A percentile compares a stretch with the other conserved stretches of the same genome.
These are phyloP conservation scores for Debaryomycetaceae sp. DNA, from an alignment of 1,139 yeast genomes.

Conservation along the genomic window DNA sequence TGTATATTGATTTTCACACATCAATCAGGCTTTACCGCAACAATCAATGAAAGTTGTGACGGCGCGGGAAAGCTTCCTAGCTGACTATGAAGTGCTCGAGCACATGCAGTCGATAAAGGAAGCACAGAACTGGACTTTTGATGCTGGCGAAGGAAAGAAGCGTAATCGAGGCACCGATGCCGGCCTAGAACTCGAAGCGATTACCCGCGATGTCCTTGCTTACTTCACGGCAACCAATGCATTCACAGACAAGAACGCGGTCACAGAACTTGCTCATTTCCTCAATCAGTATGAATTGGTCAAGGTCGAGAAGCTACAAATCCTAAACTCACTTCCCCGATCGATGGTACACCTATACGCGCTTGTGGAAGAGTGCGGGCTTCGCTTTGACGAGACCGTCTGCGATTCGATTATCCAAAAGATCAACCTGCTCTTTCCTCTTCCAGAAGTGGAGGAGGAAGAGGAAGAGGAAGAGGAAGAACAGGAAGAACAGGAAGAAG, in stretches of 20 bases:
- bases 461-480: constrained; percentile 20
- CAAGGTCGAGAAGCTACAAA: constrained; percentile 77
- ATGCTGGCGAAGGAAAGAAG: constrained; percentile 25
- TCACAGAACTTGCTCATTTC: constrained; percentile 33
- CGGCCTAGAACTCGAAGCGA: constrained; percentile 47
- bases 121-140: constrained; percentile 36
- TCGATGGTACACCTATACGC: constrained; percentile 71
- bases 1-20: constrained; percentile 12
- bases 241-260: neutral
- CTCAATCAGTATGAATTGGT: constrained; percentile 52
- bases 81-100: constrained; percentile 61
- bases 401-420: constrained; percentile 44
- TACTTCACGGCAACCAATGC: constrained; percentile 36
- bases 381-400: constrained; percentile 56
- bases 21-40: constrained; percentile 1
- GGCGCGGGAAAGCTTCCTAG: constrained; percentile 52
- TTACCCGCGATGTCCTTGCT: constrained; percentile 51
- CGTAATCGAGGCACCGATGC: constrained; percentile 32
- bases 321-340: constrained; percentile 70
- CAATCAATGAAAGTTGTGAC: constrained; percentile 28
- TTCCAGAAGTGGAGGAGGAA: constrained; percentile 21
- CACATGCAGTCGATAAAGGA: constrained; percentile 45
- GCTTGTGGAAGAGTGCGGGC: constrained; percentile 86
- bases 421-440: constrained; percentile 40
- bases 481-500: constrained; percentile 9